Conservation (phyloP, 2,329 filamentous ascomycete genomes). For the Coleophoma cylindrospora region DNA sequence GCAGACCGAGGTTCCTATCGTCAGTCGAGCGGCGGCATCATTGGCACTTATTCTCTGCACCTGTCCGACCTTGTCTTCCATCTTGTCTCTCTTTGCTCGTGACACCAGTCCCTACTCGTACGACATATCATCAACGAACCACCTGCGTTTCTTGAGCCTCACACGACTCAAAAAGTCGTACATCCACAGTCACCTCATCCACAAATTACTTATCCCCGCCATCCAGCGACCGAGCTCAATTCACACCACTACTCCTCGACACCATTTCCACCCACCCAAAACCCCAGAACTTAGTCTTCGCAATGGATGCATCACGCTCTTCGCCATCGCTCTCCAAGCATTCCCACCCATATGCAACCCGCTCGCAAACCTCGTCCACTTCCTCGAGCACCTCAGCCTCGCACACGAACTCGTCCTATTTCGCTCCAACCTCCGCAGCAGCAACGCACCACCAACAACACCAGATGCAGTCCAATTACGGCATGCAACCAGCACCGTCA, state of each 20-base stretch:
- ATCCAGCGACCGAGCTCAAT: too few species aligned
- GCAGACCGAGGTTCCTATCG: too few species aligned
- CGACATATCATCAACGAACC: too few species aligned
- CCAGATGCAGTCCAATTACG: constrained; percentile 19
- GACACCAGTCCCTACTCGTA: too few species aligned
- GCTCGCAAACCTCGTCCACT: constrained; percentile 16
- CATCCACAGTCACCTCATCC: too few species aligned
- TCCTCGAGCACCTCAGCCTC: constrained; percentile 17
- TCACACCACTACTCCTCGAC: not conserved
- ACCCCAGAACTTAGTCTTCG: not conserved
- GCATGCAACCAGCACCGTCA: constrained; percentile 2
- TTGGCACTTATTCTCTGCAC: too few species aligned
- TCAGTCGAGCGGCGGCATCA: too few species aligned
- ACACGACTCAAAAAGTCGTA: too few species aligned
- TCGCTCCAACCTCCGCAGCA: constrained; percentile 9
- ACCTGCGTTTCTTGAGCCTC: too few species aligned
- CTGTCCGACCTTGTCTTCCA: too few species aligned
- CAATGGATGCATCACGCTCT: constrained; percentile 31
- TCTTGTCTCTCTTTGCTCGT: too few species aligned
- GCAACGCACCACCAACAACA: constrained; percentile 15
- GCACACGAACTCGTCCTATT: constrained; percentile 3
- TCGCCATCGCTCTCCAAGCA: constrained; percentile 19
- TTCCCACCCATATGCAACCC: constrained; percentile 11
- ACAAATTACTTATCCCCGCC: too few species aligned
- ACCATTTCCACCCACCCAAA: constrained; percentile 1